Percentiles rank a stretch among this genome's conserved stretches.
These are phyloP conservation scores for Linaria vulgaris DNA, from an alignment of 257 asterid species.

Conservation along the genomic window DNA sequence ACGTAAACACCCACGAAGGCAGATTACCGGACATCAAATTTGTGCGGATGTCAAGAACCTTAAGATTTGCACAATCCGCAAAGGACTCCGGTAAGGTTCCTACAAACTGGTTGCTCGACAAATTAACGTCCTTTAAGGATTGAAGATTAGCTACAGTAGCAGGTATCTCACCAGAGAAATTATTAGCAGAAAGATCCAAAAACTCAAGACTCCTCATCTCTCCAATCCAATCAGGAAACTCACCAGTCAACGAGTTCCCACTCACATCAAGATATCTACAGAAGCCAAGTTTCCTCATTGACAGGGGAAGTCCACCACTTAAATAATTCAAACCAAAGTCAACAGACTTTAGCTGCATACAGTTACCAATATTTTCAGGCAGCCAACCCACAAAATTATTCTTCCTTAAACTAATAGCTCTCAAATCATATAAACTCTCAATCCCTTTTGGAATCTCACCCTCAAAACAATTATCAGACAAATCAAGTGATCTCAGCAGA, in stretches of 20 bases:
- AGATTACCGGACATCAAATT: constrained; percentile 59
- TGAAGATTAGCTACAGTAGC: constrained; percentile 48
- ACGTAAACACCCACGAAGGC: constrained; percentile 65
- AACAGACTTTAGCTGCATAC: constrained; percentile 45
- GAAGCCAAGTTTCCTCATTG: constrained; percentile 50
- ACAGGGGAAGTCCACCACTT: constrained; percentile 56
- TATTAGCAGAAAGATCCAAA: constrained; percentile 63
- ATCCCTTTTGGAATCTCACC: constrained; percentile 68
- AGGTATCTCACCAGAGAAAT: constrained; percentile 57
- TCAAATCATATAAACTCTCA: constrained; percentile 44
- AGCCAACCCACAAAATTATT: constrained; percentile 58
- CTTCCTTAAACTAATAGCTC: constrained; percentile 42
- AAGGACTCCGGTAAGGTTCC: constrained; percentile 74
- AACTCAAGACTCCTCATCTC: constrained; percentile 62
- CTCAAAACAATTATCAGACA: constrained; percentile 61
- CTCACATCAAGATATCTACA: constrained; percentile 52
- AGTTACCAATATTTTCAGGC: constrained; percentile 69
- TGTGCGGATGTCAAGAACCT: constrained; percentile 46
- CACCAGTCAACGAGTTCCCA: constrained; percentile 52
- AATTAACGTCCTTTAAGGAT: constrained; percentile 48
- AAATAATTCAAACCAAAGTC: constrained; percentile 59
- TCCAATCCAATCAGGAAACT: constrained; percentile 75
- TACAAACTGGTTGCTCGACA: constrained; percentile 50
- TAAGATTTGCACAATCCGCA: constrained; percentile 48
- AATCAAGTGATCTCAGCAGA: constrained; percentile 55